Evolutionary conservation across 495 filamentous ascomycete species (phyloP).

Genomic region (Entonaema liquescens): DNA sequence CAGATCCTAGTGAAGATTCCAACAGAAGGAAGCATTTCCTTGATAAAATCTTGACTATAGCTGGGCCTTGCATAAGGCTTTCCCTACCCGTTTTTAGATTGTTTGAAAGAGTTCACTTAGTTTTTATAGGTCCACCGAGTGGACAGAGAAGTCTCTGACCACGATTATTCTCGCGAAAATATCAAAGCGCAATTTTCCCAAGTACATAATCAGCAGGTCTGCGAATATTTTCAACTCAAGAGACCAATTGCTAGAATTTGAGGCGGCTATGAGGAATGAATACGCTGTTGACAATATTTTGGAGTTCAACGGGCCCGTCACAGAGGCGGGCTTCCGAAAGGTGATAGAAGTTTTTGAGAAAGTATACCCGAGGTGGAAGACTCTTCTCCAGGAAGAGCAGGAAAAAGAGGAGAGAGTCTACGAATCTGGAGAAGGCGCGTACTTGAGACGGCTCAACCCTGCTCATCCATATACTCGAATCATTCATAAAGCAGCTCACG

Average conservation of each 20-base stretch:
- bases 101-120: slow-evolving; percentile 92
- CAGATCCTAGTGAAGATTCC: slow-evolving; percentile 38
- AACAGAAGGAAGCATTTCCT: slow-evolving; percentile 57
- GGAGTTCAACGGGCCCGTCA: slow-evolving; percentile 81
- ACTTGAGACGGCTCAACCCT: slow-evolving; percentile 89
- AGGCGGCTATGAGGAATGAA: slow-evolving; percentile 84
- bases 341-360: slow-evolving; percentile 77
- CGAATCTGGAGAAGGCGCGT: slow-evolving; percentile 85
- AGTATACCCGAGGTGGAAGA: slow-evolving; percentile 82
- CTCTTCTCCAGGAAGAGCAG: slow-evolving; percentile 78
- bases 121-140: slow-evolving; percentile 97
- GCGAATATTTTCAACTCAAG: slow-evolving; percentile 87
- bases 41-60: slow-evolving; percentile 78
- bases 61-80: slow-evolving; percentile 85
- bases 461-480: slow-evolving; percentile 95
- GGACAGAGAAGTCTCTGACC: slow-evolving; percentile 96
- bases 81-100: slow-evolving; percentile 76
- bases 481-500: slow-evolving; percentile 81
- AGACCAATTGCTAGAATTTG: slow-evolving; percentile 81
- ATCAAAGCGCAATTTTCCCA: slow-evolving; percentile 83
- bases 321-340: slow-evolving; percentile 64
- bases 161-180: slow-evolving; percentile 94
- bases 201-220: slow-evolving; percentile 89
- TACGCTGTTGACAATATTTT: slow-evolving; percentile 83
- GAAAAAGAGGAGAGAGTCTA: slow-evolving; percentile 82